Percentiles rank a stretch among this genome's conserved stretches.
Evolutionary conservation across 495 filamentous ascomycete genomes (phyloP).

Genomic region (Hypoxylon intermedium): DNA sequence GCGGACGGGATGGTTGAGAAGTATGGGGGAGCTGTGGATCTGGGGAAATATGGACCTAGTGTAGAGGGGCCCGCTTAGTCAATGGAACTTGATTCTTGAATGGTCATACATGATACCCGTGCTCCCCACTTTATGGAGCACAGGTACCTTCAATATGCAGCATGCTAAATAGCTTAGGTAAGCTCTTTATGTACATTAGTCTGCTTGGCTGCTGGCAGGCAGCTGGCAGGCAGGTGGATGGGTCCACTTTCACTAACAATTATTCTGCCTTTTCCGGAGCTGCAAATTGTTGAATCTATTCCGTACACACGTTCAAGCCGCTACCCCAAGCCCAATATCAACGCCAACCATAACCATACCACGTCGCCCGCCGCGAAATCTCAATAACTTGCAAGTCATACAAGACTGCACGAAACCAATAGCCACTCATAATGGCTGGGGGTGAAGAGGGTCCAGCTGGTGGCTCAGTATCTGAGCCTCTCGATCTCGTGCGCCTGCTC

Average conservation of each 20-base stretch:
- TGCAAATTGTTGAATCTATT: neutral
- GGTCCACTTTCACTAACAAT: neutral
- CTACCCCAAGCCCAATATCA: neutral
- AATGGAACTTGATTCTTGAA: no score
- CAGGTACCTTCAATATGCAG: no score
- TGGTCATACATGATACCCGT: no score
- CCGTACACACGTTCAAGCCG: neutral
- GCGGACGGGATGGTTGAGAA: no score
- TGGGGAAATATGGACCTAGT: no score
- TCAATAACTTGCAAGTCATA: neutral
- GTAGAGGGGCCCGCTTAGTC: no score
- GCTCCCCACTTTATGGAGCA: no score
- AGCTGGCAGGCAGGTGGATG: no score
- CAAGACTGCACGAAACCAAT: neutral
- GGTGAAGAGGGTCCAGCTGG: slow-evolving; percentile 65
- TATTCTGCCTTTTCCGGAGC: neutral
- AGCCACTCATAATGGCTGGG: slow-evolving; percentile 68
- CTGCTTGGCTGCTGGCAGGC: neutral
- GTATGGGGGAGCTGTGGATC: no score
- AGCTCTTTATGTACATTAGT: neutral
- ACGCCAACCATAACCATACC: neutral
- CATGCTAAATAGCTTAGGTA: slow-evolving; percentile 3
- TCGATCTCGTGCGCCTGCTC: slow-evolving; percentile 92
- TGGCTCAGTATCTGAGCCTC: slow-evolving; percentile 76
- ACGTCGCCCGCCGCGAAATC: neutral